Base-by-base conservation (phyloP, 2,329 filamentous ascomycete genomes). In the Colletotrichum agaves region DNA sequence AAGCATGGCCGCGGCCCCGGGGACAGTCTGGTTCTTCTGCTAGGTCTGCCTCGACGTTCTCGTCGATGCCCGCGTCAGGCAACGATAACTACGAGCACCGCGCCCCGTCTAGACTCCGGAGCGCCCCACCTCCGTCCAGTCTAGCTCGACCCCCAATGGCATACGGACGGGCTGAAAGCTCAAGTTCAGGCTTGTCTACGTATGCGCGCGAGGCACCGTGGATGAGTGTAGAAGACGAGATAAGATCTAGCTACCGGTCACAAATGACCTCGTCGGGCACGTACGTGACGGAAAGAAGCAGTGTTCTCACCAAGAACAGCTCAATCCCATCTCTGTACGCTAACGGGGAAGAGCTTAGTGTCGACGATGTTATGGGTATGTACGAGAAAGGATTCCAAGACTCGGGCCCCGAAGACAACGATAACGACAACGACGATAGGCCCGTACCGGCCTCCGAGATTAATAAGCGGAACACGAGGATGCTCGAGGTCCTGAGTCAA, bases 251-350 rank as follows among this genome's bases (percentile, higher is more conserved):
- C 76, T 86, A 83, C 72, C 84, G 86, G 62, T 88, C 87, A 13
- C 86, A 88, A 69, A 76, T 84, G 58, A 85, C 86, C 17, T 76
- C 81, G 39, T 88, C 86, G 3, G 94, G 91, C 23, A 87, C 85
- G 2, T 72, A 78, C 5, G 88, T 90, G n/a, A 97, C 93, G 1
- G 93, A 95, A 75, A 87, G 93, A 69, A 97, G 93, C 77, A 97
- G 94, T 75, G 85, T 96, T 56, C 78, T 91, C 71, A 96, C 93
- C 3, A 93, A 92, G 72, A 88, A 89, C 68, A 97, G 92, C 81
- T 94, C 92, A 2, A 84, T 90, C 60, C 91, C 81, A 80, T 96
- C 83, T 69, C 85, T 84, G 78, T 82, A 83, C 70, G 78, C 72
- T 50, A 72, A 74, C 68, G 83, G 86, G 69, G 87, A 89, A 70